phyloP scores from a whole-genome alignment of 805 yeast species.

The Metschnikowia sp. region DNA sequence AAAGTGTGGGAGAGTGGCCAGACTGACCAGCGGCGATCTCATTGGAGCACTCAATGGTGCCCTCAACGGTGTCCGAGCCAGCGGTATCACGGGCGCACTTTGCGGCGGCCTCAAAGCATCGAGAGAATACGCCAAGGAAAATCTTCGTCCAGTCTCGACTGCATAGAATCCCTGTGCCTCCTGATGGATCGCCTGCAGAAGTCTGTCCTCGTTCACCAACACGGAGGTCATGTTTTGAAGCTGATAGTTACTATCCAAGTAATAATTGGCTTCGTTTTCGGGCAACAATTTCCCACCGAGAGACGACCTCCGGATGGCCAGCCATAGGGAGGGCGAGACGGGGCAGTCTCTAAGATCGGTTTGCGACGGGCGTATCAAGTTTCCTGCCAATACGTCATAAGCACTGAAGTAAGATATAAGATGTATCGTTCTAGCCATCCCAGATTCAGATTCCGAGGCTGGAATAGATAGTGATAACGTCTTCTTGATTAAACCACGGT shows the following conservation, averaged over 20 bases:
- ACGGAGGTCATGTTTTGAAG: slow-evolving; percentile 32
- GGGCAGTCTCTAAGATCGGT: slow-evolving; percentile 48
- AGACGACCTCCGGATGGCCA: slow-evolving; percentile 54
- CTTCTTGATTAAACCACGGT: slow-evolving; percentile 71
- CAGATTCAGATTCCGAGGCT: slow-evolving; percentile 20
- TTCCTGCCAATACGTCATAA: slow-evolving; percentile 62
- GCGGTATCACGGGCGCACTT: neutral
- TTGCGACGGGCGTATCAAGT: slow-evolving; percentile 56
- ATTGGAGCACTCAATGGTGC: slow-evolving; percentile 5
- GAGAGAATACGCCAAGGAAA: slow-evolving; percentile 1
- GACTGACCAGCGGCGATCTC: neutral
- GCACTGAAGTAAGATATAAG: slow-evolving; percentile 76
- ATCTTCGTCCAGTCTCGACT: neutral
- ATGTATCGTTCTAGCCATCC: slow-evolving; percentile 53
- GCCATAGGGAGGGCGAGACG: slow-evolving; percentile 48
- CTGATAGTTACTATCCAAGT: slow-evolving; percentile 43
- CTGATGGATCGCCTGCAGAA: neutral
- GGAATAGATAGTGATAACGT: slow-evolving; percentile 65
- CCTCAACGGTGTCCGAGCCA: neutral
- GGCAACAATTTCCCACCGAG: slow-evolving; percentile 53
- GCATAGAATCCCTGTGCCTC: neutral
- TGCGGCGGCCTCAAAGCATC: neutral
- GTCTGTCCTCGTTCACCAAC: neutral
- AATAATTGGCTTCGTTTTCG: slow-evolving; percentile 50
- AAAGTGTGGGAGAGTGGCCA: neutral